Evolutionary conservation across 306 rosid species (phyloP), one percentile per base, ranked within the genome.

Genomic region (Prosopis cineraria): DNA sequence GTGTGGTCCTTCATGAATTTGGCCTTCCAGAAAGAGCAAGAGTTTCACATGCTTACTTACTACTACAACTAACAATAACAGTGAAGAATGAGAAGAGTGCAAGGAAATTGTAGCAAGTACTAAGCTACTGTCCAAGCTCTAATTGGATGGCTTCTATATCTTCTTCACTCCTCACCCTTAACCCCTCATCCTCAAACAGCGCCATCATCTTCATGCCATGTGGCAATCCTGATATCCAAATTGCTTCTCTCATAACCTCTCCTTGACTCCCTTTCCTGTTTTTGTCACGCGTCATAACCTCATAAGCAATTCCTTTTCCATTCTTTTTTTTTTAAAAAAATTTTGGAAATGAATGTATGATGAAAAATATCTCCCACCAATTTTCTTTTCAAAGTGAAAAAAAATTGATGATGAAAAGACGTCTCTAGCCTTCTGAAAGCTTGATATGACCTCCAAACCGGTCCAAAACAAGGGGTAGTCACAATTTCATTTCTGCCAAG

Each of bases 111-210:
- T 29, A 82, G 31, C 63, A 6, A 25, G 36, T 53, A 55, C 24
- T 58, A 0, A 45, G 8, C 68, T 45, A 65, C 68, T 75, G 87
- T 81, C 72, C 86, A 86, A 85, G 77, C 80, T 73, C 70, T 81
- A 80, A 70, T 76, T 77, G 86, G 85, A 79, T 85, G 86, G 79
- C 84, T 81, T 33, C 63, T 34, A 71, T 75, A 86, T 88, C 94
- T 73, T 88, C 86, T 86, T 87, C 89, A 79, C 63, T 84, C 93
- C 87, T 76, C 90, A 87, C 92, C 98, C 84, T 85, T 74, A 87
- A 91, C 79, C 83, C 89, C 97, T 89, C 82, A 96, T 93, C 99
- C 85, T 82, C 82, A 80, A 88, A 78, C 56, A 83, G n/a, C n/a
- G 72, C 97, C 98, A 96, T 65, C 73, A 81, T 53, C 37, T 50